These are phyloP conservation scores for Halophytophthora polymorphica DNA, from an alignment of 352 stramenopile species.

Conservation along the genomic window DNA sequence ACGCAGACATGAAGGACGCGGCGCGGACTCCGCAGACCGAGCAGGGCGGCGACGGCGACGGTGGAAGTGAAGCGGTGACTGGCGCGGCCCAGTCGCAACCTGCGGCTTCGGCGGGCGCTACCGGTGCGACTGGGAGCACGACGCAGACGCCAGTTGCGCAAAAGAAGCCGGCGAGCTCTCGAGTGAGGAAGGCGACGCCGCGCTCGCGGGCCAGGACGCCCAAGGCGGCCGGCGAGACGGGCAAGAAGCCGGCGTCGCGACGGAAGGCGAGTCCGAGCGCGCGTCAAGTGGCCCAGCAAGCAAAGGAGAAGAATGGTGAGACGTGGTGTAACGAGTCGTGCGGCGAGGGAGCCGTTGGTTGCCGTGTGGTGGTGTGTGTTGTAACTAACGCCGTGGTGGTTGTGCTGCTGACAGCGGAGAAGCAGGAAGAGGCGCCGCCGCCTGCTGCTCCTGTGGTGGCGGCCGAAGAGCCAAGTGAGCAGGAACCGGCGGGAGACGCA, in stretches of 20 bases:
- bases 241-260: slow-evolving; percentile 22
- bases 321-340: neutral
- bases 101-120: no score
- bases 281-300: slow-evolving; percentile 7
- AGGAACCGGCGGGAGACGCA: slow-evolving; percentile 1
- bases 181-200: slow-evolving; percentile 18
- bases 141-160: neutral
- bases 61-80: no score
- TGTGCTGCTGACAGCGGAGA: slow-evolving; percentile 4
- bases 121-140: neutral
- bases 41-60: no score
- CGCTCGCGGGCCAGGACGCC: slow-evolving; percentile 16
- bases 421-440: slow-evolving; percentile 4
- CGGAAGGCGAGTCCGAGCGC: slow-evolving; percentile 23
- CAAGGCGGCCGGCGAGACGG: slow-evolving; percentile 3
- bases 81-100: no score
- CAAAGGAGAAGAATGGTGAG: slow-evolving; percentile 6
- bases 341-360: neutral
- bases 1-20: no score
- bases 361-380: neutral
- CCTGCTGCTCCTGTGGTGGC: neutral
- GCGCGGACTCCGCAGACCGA: no score
- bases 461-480: slow-evolving; percentile 3
- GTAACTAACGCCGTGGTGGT: neutral
- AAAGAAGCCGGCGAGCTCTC: slow-evolving; percentile 11